Conservation (phyloP, 257 asterid species). For the Cinchona pubescens region DNA sequence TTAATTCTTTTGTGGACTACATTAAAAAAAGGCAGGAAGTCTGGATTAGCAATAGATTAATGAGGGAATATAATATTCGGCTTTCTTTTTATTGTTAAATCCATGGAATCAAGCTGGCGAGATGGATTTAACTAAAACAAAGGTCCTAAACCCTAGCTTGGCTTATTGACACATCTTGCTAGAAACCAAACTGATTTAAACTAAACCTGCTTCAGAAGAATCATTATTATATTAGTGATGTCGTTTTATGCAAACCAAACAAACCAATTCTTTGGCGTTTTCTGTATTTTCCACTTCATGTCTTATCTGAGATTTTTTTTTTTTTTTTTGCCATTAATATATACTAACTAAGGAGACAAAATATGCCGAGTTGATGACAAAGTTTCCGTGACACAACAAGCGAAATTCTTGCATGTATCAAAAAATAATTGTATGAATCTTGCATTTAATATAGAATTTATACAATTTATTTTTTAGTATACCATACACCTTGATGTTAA, state of each 20-base stretch:
- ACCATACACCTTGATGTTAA: no score
- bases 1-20: neutral
- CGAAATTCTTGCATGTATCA: no score
- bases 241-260: constrained; percentile 16
- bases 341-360: neutral
- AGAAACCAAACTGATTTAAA: constrained; percentile 18
- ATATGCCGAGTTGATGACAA: neutral
- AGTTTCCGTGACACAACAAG: no score
- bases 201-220: constrained; percentile 8
- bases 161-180: constrained; percentile 33
- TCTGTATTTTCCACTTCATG: neutral
- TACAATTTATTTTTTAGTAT: no score
- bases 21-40: neutral
- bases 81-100: neutral
- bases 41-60: neutral
- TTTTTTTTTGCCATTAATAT: neutral
- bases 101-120: constrained; percentile 1
- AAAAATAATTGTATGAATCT: no score
- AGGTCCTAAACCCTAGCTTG: neutral
- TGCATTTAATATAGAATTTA: no score
- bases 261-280: constrained; percentile 24
- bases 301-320: no score
- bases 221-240: neutral
- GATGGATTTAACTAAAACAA: neutral
- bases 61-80: neutral